Base-by-base conservation (phyloP, 352 stramenopile species). In the Phytopythium mirpurense region DNA sequence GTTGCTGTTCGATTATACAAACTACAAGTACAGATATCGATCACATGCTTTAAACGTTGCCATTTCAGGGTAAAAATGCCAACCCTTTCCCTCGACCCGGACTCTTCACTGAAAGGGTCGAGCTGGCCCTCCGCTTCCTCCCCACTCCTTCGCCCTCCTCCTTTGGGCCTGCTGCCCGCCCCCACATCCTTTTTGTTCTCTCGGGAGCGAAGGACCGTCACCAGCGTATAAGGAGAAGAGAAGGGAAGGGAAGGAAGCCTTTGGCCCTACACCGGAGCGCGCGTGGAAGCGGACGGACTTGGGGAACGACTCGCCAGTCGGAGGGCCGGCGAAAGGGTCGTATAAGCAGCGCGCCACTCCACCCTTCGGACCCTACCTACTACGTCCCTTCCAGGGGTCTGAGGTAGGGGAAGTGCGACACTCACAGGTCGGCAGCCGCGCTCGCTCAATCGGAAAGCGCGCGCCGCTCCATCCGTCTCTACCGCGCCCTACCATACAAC, bases 131-230 rank as follows among this genome's bases (percentile, higher is more conserved):
- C 38, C n/a, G 14, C 15, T 43, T 19, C 29, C 26, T 1, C 15
- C 15, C 12, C 21, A 10, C 36, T 36, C 35, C 34, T n/a, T 32
- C 46, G 9, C 5, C 21, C 37, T 37, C 29, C 23, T n/a, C n/a
- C 18, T 23, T 31, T 7, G 35, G 18, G 12, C 9, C 15, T 21
- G 15, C 12, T 16, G 38, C 4, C 23, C 35, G 23, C 35, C 9
- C 50, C n/a, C 50, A 56, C 50, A 56, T 56, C 50, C 50, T 56
- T 34, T 53, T 53, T 53, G 46, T 53, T 53, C 40, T 47, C 18
- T 47, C 50, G 40, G 26, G 36, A 48, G 36, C 36, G 38, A 41
- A 45, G n/a, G 38, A 40, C 36, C 37, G 36, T 47, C 36, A 48
- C 37, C 36, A 46, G 19, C 21, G 24, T 7, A 26, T 24, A 8